Evolutionary conservation across 192 early-diverging fungal species (phyloP), one percentile per base, ranked within the genome.

Genomic region (Spinellus fusiger): DNA sequence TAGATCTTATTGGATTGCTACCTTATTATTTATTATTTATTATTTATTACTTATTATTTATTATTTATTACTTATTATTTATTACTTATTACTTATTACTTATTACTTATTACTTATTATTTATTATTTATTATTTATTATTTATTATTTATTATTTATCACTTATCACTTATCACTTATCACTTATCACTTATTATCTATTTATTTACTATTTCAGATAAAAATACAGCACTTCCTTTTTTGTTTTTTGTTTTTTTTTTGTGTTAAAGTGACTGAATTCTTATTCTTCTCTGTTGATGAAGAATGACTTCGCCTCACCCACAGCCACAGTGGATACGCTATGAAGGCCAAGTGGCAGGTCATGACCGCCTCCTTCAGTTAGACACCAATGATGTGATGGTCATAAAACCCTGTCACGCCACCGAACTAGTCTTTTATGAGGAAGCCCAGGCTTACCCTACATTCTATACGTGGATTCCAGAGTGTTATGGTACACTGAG

Each of bases 401-500:
- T 96, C 5, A 71, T 89, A 47, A 96, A 96, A 66, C 86, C 85
- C 27, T 76, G 79, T 31, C 70, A 75, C 32, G 52, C 65, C 33
- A 76, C 73, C 40, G 94, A 96, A 70, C 71, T 76, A 18, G 58
- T 66, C 54, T 94, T 96, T 70, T 94, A 94, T 67, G 81, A 89
- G 61, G 59, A 71, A 3, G 65, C 79, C n/a, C 68, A 58, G 20
- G 23, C 65, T 27, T 66, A 78, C 61, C 60, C 80, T 5, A 75
- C 77, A 10, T 79, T 87, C 59, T 70, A 69, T 5, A 37, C 68
- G 1, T 92, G 89, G 71, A 73, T 89, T 58, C 86, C 89, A 8
- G 67, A 73, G 47, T 94, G 82, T 66, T 87, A 83, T 58, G 90
- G 89, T 1, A 77, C 68, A 10, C 64, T 82, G 26, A 62, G 56